Percentiles rank a stretch among this genome's conserved stretches.
Conservation (phyloP, 2,329 filamentous ascomycete genomes). For the Penicillium sp. region DNA sequence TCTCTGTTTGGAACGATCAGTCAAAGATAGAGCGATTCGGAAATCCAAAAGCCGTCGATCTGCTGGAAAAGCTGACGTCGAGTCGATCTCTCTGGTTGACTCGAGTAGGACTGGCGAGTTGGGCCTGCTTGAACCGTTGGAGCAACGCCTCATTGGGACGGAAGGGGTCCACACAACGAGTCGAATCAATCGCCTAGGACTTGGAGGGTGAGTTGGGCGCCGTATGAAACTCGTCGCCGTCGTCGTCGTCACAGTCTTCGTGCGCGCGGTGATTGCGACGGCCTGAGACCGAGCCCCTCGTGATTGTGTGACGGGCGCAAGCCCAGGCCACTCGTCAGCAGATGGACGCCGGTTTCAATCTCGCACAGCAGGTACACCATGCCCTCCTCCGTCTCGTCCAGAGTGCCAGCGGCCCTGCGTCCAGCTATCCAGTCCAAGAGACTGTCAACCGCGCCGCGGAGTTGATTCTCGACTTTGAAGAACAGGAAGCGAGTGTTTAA, state of each 20-base stretch:
- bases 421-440: background rate
- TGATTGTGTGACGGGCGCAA: no score
- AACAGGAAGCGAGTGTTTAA: background rate
- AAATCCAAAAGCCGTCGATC: no score
- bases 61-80: no score
- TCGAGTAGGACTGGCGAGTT: no score
- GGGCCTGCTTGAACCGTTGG: no score
- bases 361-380: constrained; percentile 14
- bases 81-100: no score
- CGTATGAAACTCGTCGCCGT: constrained; percentile 35
- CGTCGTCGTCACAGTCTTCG: constrained; percentile 11
- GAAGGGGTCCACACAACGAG: no score
- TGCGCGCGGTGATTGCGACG: background rate
- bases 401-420: background rate
- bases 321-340: background rate
- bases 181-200: no score
- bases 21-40: no score
- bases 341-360: background rate
- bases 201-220: constrained; percentile 36
- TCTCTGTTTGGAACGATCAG: no score
- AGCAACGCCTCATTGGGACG: no score
- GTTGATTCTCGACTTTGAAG: background rate
- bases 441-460: background rate
- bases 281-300: no score
- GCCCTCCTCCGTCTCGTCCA: background rate